Conservation (phyloP, 176 grass and related monocot species). For the Thinopyrum elongatum region DNA sequence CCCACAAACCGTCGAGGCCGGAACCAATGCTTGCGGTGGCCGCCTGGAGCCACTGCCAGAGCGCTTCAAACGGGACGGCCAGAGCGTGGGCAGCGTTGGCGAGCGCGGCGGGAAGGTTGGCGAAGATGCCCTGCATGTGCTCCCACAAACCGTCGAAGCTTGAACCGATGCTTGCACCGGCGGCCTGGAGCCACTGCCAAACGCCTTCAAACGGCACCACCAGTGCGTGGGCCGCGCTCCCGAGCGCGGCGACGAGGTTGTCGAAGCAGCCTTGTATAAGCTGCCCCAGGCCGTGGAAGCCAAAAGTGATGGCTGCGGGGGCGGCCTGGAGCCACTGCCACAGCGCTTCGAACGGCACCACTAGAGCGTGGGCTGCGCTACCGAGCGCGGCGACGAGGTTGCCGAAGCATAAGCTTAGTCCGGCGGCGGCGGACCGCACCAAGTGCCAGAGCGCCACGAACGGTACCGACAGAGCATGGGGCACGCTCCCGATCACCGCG, state of each 20-base stretch:
- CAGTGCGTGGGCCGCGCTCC: background rate
- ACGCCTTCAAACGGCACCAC: background rate
- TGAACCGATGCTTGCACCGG: background rate
- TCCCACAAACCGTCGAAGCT: background rate
- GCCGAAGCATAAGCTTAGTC: no score
- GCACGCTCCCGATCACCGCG: no score
- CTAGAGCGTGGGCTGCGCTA: no score
- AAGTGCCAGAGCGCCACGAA: background rate
- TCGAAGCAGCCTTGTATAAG: background rate
- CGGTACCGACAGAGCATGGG: no score
- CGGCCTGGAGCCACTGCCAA: background rate
- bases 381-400: no score
- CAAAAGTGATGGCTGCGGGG: background rate
- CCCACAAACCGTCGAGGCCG: background rate
- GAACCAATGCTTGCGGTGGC: background rate
- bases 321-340: no score
- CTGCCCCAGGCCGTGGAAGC: background rate
- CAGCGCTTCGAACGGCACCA: no score
- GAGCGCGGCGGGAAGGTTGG: background rate
- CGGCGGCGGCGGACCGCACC: background rate
- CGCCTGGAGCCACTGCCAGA: background rate
- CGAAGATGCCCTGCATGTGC: background rate
- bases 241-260: background rate
- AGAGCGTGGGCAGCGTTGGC: background rate
- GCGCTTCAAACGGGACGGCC: background rate